Evolutionary conservation across 768 basidiomycete species (phyloP), one percentile per base, ranked within the genome.

Genomic region (Crassisporium funariophilum): DNA sequence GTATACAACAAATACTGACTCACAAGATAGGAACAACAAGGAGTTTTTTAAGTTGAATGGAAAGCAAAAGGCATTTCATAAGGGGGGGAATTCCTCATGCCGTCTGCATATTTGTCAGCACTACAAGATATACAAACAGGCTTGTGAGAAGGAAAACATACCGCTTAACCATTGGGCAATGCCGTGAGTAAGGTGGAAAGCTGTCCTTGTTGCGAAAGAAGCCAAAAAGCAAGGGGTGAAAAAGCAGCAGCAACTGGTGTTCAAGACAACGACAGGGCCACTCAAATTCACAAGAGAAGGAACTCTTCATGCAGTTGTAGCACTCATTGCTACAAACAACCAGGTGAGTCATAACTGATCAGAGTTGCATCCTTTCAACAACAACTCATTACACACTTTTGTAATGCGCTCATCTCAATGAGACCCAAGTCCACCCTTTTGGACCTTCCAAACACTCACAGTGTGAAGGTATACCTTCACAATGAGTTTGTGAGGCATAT

Each of bases 401-500:
- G 21, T 6, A 48, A 48, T 5, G n/a, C 40, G 27, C 47, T 48
- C 9, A 24, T 48, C 13, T 15, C 39, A 4, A 48, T 48, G 41
- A 48, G 39, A 31, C 47, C 47, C 15, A 48, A 34, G 41, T 41
- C 47, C 6, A 42, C 7, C 22, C 29, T 19, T 22, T 3, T 39
- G 12, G 27, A 48, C 31, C 39, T 48, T 48, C 47, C 41, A 22
- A 42, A 17, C 21, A 19, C 49, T 2, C 29, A 59, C 36, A 41
- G 57, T 41, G 51, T 57, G 1, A 36, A 23, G 4, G 35, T 35
- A 3, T 37, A 56, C 34, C 36, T 60, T 29, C 27, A 58, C 25
- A 62, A 62, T 25, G n/a, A 52, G 29, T 62, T 50, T 45, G 48
- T 49, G 3, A 36, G 37, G 34, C 35, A 36, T 41, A 53, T 19